Evolutionary conservation across 176 grass and related monocot genomes (phyloP), one percentile per base, ranked within the genome.

Genomic region (Eragrostis nindensis): DNA sequence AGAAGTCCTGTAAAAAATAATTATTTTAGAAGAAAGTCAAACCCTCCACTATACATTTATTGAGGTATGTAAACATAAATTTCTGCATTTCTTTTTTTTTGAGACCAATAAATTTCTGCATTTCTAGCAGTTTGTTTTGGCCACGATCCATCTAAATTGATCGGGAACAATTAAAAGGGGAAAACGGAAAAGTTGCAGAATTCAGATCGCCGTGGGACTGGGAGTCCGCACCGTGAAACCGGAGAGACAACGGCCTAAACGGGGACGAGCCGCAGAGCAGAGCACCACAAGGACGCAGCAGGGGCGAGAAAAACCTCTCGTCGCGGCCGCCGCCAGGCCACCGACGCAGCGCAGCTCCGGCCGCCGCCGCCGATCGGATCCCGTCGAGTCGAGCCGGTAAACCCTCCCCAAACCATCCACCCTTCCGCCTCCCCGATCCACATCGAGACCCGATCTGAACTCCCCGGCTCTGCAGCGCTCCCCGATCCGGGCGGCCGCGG

Each of bases 131-230:
- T 19, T 53, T 53, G 50, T 53, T 53, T 21, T 53, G 17, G 8
- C 18, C 5, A 53, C 50, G 17, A 53, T 53, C 50, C 17, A 21
- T 18, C 53, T 21, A 8, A 55, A 55, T 55, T 55, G 41, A 62
- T 62, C 29, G 74, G 24, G 29, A 21, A 27, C 29, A 30, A 12
- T 27, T 61, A 59, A 57, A 62, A 61, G 63, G 69, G 27, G 60
- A 62, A 73, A 61, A 52, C 32, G 9, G 69, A 80, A 80, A 36
- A 70, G 14, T 45, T 43, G 14, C 43, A 39, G 75, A 62, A 89
- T 64, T 89, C 76, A 85, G 76, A 89, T 85, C 55, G 77, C 52
- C 60, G 72, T 80, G 59, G 69, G 80, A 78, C 65, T 80, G 59
- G 69, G 80, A 78, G 71, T 60, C 87, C 71, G 39, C 87, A 85